These are phyloP conservation scores for Blastocystis sp. DNA, from an alignment of 352 stramenopile genomes.

Conservation along the genomic window DNA sequence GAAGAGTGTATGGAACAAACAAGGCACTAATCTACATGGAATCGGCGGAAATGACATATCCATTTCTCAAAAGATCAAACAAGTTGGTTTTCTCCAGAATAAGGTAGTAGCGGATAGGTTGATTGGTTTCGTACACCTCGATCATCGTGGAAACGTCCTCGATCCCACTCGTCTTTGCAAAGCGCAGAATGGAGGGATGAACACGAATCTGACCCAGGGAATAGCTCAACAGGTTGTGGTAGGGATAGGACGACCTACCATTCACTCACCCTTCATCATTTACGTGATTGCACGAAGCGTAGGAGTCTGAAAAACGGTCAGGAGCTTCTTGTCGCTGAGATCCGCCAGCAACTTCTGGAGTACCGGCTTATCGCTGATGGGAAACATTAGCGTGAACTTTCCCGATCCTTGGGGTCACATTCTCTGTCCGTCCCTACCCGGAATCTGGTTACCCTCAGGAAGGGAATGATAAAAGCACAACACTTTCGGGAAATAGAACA, in stretches of 20 bases:
- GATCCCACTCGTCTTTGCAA: slow-evolving; percentile 38
- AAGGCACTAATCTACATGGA: neutral
- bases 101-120: slow-evolving; percentile 19
- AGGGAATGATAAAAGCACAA: slow-evolving; percentile 22
- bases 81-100: slow-evolving; percentile 25
- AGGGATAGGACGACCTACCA: slow-evolving; percentile 20
- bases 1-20: neutral
- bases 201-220: slow-evolving; percentile 50
- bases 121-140: slow-evolving; percentile 1
- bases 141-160: slow-evolving; percentile 4
- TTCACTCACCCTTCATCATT: too few relatives aligned
- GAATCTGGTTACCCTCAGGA: neutral
- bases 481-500: slow-evolving; percentile 23
- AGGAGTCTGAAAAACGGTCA: neutral
- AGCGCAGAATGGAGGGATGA: slow-evolving; percentile 48
- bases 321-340: neutral
- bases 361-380: neutral
- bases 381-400: slow-evolving; percentile 22
- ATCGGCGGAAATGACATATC: neutral
- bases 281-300: slow-evolving; percentile 30
- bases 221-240: slow-evolving; percentile 40
- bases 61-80: neutral
- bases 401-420: neutral
- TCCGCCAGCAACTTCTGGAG: neutral
- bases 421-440: neutral